Base-by-base conservation (phyloP, 371 early-diverging fungal species). In the Syncephalastrum sp. region DNA sequence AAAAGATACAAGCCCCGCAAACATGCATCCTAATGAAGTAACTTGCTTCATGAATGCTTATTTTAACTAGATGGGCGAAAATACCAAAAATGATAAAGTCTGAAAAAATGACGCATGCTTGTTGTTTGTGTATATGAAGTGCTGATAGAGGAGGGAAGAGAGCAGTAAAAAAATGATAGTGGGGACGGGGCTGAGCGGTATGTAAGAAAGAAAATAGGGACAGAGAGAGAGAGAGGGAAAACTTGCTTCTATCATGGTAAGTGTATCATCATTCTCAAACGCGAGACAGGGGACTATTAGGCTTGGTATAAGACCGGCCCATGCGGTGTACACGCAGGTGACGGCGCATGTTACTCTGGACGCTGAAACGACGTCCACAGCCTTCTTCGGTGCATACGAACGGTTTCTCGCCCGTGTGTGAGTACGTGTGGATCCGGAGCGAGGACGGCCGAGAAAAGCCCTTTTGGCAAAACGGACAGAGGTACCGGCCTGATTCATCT, bases 331-430 rank as follows among this genome's bases (percentile, higher is more conserved):
- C 66, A 49, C 79, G 70, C 48, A 69, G 46, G 55, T 88, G 88
- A 33, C 88, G 75, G 16, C 83, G 80, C 70, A 85, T 57, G 53
- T 88, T 88, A 67, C 82, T 82, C 47, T 75, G 66, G 1, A 86
- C 87, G 19, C 82, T 79, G 52, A 88, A 88, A 19, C 67, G 65
- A 53, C 81, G 73, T 10, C 72, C 72, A 60, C 88, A 88, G 0
- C 79, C 83, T 16, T 69, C 65, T 27, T 66, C 70, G 0, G 64
- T 49, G 57, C 88, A 88, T 19, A 67, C 73, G 60, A 76, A 80
- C 2, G 88, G 88, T 54, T 81, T 79, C 59, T 87, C 87, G 14
- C 87, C 86, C 3, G 88, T 86, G 57, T 88, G 88, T 1, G 84
- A 79, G 53, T 78, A 69, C 47, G 79, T 76, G 62, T 87, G 88